A percentile compares a stretch with the other conserved stretches of the same genome.
Conservation (phyloP, 2,329 filamentous ascomycete genomes). For the Leptographium wingfieldii region DNA sequence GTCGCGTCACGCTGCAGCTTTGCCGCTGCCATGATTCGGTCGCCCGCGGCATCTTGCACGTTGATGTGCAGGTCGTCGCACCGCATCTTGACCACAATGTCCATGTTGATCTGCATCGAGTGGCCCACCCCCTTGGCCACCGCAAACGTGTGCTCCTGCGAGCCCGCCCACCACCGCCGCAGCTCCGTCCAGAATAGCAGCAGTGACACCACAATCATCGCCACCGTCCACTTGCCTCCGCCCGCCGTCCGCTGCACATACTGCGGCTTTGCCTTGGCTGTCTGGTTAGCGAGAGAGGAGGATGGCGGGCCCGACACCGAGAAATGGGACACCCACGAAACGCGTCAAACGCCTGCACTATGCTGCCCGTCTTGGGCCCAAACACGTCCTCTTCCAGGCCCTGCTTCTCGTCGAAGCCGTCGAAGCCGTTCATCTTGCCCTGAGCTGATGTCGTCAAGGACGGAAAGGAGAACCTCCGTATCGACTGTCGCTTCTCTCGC, state of each 20-base stretch:
- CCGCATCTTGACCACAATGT: constrained; percentile 81
- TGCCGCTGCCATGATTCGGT: constrained; percentile 73
- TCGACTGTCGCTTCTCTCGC: neutral
- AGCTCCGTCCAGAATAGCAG: constrained; percentile 70
- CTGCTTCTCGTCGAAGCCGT: constrained; percentile 57
- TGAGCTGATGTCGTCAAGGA: neutral
- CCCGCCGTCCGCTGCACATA: constrained; percentile 75
- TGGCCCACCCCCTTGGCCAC: constrained; percentile 87
- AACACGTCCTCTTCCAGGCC: constrained; percentile 66
- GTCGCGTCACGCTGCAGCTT: constrained; percentile 66
- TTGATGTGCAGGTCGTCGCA: constrained; percentile 89
- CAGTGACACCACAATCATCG: constrained; percentile 61
- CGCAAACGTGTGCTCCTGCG: constrained; percentile 78
- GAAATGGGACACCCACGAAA: constrained; percentile 57
- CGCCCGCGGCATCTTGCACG: constrained; percentile 88
- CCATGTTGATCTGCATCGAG: constrained; percentile 85
- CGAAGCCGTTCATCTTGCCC: constrained; percentile 63
- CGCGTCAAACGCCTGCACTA: constrained; percentile 85
- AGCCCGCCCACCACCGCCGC: constrained; percentile 68
- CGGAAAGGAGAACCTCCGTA: neutral
- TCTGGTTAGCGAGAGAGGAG: neutral
- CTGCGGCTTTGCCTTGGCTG: constrained; percentile 90
- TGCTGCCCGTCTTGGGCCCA: constrained; percentile 47
- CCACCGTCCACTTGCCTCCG: constrained; percentile 88
- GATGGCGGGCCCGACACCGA: no score